Conservation (phyloP, 345 rosid genomes). For the Adansonia digitata region DNA sequence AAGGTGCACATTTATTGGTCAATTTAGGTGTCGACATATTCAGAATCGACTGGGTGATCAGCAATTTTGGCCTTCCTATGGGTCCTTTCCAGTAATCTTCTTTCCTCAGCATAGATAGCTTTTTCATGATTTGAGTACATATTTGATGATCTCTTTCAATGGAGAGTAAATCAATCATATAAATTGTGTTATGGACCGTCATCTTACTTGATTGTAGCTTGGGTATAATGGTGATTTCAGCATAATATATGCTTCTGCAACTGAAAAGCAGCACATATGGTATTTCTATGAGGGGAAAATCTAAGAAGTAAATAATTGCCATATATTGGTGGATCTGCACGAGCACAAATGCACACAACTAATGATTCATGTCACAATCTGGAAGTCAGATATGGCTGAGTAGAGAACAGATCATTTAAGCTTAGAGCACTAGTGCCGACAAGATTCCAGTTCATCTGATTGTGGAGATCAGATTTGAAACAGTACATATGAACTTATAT, state of each 20-base stretch:
- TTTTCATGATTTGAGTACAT: background rate
- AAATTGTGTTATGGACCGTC: background rate
- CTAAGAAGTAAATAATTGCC: background rate
- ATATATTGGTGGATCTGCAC: background rate
- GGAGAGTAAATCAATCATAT: background rate
- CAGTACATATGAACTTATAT: background rate
- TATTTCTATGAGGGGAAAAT: background rate
- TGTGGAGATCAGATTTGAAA: background rate
- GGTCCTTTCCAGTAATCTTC: slow-evolving; percentile 91
- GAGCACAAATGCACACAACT: background rate
- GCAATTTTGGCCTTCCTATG: slow-evolving; percentile 81
- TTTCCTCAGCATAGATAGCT: slow-evolving; percentile 12
- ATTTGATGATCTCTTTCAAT: background rate
- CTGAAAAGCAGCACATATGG: background rate
- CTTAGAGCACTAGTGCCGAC: background rate
- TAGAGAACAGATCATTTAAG: background rate
- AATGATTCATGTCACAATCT: background rate
- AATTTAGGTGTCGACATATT: slow-evolving; percentile 83
- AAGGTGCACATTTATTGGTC: slow-evolving; percentile 64
- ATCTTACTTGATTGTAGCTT: background rate
- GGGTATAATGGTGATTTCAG: background rate
- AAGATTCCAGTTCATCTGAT: background rate
- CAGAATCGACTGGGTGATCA: slow-evolving; percentile 75
- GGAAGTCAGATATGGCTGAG: background rate
- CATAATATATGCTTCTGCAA: background rate